Percentiles rank a stretch among this genome's conserved stretches.
These are phyloP conservation scores for Malassezia brasiliensis DNA, from an alignment of 1,284 basidiomycete genomes.

Conservation along the genomic window DNA sequence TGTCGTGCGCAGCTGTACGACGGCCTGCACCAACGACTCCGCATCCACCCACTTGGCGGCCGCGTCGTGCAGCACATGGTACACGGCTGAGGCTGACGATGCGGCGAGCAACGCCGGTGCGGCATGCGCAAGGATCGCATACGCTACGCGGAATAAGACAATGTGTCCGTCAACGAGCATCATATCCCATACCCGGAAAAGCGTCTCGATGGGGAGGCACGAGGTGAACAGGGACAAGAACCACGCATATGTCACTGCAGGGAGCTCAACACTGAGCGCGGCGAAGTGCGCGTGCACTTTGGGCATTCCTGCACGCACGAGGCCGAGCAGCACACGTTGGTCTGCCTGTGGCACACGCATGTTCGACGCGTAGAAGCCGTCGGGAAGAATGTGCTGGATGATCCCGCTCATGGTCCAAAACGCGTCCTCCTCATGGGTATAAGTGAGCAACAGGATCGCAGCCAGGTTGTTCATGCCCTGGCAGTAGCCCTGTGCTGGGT, in stretches of 20 bases:
- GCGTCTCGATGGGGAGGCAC: constrained; percentile 66
- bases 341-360: constrained; percentile 74
- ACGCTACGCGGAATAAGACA: constrained; percentile 71
- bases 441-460: constrained; percentile 80
- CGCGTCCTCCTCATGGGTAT: constrained; percentile 88
- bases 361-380: constrained; percentile 49
- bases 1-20: constrained; percentile 1
- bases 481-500: constrained; percentile 49
- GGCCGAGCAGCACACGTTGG: constrained; percentile 77
- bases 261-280: constrained; percentile 74
- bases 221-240: constrained; percentile 93
- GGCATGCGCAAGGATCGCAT: constrained; percentile 73
- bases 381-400: constrained; percentile 51
- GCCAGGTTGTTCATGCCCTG: constrained; percentile 81
- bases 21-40: constrained; percentile 63
- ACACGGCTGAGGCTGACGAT: constrained; percentile 72
- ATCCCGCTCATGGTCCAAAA: constrained; percentile 90
- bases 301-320: constrained; percentile 68
- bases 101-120: constrained; percentile 71
- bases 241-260: constrained; percentile 95
- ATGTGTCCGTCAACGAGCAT: constrained; percentile 87
- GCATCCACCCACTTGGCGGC: constrained; percentile 85
- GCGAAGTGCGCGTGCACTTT: constrained; percentile 66
- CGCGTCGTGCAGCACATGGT: constrained; percentile 71
- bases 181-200: constrained; percentile 60